These are phyloP conservation scores for Nicotiana noctiflora DNA, from an alignment of 257 asterid species.

Conservation along the genomic window DNA sequence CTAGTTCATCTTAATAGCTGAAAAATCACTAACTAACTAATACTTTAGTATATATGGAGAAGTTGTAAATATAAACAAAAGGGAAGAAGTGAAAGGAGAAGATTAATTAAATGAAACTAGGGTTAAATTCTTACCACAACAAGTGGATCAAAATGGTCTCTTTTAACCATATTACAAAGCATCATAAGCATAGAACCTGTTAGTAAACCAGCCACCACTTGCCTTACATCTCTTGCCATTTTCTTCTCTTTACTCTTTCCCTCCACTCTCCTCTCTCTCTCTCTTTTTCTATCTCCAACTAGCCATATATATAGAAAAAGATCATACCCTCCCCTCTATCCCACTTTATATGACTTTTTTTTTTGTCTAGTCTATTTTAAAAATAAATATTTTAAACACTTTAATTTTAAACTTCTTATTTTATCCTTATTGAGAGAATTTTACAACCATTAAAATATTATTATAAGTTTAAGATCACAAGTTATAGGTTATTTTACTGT, in stretches of 20 bases:
- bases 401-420: background rate
- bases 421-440: no score
- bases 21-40: background rate
- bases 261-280: background rate
- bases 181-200: constrained; percentile 54
- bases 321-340: background rate
- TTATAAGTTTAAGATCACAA: background rate
- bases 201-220: constrained; percentile 44
- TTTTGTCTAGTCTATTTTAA: background rate
- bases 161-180: constrained; percentile 55
- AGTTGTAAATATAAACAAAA: background rate
- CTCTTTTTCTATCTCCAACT: background rate
- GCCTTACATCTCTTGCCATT: constrained; percentile 46
- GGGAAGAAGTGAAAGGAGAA: background rate
- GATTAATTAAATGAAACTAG: background rate
- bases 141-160: constrained; percentile 53
- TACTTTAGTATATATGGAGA: background rate
- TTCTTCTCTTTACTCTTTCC: background rate
- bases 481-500: no score
- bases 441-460: background rate
- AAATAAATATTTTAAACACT: no score
- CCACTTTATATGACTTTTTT: background rate
- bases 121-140: constrained; percentile 24
- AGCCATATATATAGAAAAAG: background rate
- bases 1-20: background rate